Percentiles rank a stretch among this genome's conserved stretches.
phyloP scores from a whole-genome alignment of 192 early-diverging fungal genomes.

The Coemansia umbellata region DNA sequence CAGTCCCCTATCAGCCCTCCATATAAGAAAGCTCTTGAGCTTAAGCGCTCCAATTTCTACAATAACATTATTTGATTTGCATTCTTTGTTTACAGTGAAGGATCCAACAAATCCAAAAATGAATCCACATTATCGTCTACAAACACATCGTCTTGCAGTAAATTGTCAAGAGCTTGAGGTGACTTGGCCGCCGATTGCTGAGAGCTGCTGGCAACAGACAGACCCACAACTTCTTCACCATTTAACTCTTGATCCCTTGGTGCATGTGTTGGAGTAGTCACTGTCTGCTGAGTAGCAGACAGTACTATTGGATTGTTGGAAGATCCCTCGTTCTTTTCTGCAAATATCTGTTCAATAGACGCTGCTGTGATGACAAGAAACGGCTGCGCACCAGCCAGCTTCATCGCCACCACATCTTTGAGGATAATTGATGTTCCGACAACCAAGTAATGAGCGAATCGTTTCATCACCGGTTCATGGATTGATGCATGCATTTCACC shows the following conservation, averaged over 20 bases:
- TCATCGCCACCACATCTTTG: slow-evolving; percentile 31
- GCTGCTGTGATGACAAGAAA: slow-evolving; percentile 35
- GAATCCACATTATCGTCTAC: not conserved
- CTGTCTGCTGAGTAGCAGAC: slow-evolving; percentile 19
- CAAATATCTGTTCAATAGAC: slow-evolving; percentile 39
- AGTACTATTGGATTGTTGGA: slow-evolving; percentile 26
- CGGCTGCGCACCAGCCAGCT: slow-evolving; percentile 24
- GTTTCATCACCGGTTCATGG: slow-evolving; percentile 24
- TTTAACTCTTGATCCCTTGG: not conserved
- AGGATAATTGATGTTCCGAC: slow-evolving; percentile 39
- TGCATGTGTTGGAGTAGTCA: not conserved
- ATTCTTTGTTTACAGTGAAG: slow-evolving; percentile 4
- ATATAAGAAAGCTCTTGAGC: slow-evolving; percentile 76
- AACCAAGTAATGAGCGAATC: slow-evolving; percentile 16
- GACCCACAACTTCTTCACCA: not conserved
- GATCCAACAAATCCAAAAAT: slow-evolving; percentile 18
- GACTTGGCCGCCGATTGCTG: not conserved
- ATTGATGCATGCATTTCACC: slow-evolving; percentile 46
- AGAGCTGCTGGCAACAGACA: not conserved
- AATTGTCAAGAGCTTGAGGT: not conserved
- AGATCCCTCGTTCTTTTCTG: slow-evolving; percentile 22
- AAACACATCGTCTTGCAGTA: slow-evolving; percentile 3
- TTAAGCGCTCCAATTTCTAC: slow-evolving; percentile 72
- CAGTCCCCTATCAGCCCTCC: slow-evolving; percentile 87
- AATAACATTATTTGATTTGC: slow-evolving; percentile 45